These are phyloP conservation scores for Trichoderma sp. DNA, from an alignment of 2,329 filamentous ascomycete species.

Conservation along the genomic window DNA sequence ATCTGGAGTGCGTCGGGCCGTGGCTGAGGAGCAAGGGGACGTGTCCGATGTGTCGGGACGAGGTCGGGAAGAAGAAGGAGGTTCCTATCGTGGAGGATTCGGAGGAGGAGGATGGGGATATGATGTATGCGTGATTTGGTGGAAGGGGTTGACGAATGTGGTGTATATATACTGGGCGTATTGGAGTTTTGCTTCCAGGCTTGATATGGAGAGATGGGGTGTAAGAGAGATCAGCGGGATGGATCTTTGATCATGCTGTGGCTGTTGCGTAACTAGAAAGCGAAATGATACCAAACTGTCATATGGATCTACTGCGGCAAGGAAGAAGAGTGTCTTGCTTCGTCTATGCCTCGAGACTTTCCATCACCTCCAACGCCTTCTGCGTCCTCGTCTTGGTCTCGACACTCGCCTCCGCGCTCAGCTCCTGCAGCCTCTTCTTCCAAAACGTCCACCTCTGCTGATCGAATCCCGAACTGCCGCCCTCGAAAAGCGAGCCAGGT, in stretches of 20 bases:
- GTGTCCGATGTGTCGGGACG: conserved; percentile 64
- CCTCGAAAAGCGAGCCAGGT: conserved; percentile 33
- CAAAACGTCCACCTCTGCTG: conserved; percentile 40
- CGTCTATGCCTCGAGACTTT: conserved; percentile 29
- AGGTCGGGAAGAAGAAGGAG: conserved; percentile 59
- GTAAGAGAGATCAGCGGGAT: neutral
- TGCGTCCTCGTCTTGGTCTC: conserved; percentile 32
- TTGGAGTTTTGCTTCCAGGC: conserved; percentile 30
- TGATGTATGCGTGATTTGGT: conserved; percentile 44
- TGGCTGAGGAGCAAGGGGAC: conserved; percentile 67
- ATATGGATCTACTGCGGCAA: neutral
- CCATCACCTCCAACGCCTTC: conserved; percentile 33
- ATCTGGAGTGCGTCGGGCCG: conserved; percentile 68
- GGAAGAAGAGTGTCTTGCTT: neutral
- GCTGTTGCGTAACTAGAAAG: conserved; percentile 12
- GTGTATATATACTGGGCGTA: conserved; percentile 34
- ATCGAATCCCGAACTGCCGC: conserved; percentile 33
- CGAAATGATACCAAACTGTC: conserved; percentile 6
- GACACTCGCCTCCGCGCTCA: conserved; percentile 30
- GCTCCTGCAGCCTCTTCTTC: conserved; percentile 35
- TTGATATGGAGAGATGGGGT: neutral
- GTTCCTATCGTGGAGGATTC: conserved; percentile 51
- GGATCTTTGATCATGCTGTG: conserved; percentile 1
- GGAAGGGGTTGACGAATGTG: neutral
- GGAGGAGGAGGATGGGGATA: conserved; percentile 54